phyloP scores from a whole-genome alignment of 192 early-diverging fungal genomes.

The Dissophora ornata region DNA sequence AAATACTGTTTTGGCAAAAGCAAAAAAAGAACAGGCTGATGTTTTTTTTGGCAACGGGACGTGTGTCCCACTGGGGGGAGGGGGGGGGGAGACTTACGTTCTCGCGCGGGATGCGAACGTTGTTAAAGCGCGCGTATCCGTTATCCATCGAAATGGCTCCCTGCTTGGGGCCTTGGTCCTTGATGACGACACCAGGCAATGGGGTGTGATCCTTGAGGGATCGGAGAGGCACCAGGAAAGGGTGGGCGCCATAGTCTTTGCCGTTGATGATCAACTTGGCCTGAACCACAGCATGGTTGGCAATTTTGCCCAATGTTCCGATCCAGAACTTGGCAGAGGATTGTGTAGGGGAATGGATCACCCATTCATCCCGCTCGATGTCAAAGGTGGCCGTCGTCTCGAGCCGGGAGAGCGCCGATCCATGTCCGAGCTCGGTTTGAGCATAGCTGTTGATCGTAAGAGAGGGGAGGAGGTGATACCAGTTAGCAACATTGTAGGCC shows the following conservation, averaged over 20 bases:
- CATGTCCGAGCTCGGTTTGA: slow-evolving; percentile 72
- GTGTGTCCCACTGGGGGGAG: too few relatives aligned
- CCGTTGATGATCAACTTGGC: slow-evolving; percentile 80
- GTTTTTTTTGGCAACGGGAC: too few relatives aligned
- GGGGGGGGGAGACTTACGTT: slow-evolving; percentile 62
- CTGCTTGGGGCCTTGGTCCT: slow-evolving; percentile 89
- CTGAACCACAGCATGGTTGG: slow-evolving; percentile 87
- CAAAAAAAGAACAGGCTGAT: too few relatives aligned
- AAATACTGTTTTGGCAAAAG: too few relatives aligned
- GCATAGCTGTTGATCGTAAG: slow-evolving; percentile 58
- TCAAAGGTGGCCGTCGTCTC: slow-evolving; percentile 88
- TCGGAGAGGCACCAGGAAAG: slow-evolving; percentile 86
- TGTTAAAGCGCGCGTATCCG: slow-evolving; percentile 84
- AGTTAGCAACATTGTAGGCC: neutral
- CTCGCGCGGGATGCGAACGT: slow-evolving; percentile 80
- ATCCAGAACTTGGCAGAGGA: slow-evolving; percentile 91
- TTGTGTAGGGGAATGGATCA: slow-evolving; percentile 81
- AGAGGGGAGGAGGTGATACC: neutral
- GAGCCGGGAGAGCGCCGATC: slow-evolving; percentile 87
- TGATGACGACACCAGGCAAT: slow-evolving; percentile 80
- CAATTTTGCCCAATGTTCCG: slow-evolving; percentile 81
- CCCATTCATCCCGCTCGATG: slow-evolving; percentile 85
- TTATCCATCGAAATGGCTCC: slow-evolving; percentile 89
- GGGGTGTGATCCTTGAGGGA: slow-evolving; percentile 76
- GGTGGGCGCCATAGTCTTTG: slow-evolving; percentile 81